Conservation (phyloP, 768 basidiomycete species). For the Phaffia tasmanica region DNA sequence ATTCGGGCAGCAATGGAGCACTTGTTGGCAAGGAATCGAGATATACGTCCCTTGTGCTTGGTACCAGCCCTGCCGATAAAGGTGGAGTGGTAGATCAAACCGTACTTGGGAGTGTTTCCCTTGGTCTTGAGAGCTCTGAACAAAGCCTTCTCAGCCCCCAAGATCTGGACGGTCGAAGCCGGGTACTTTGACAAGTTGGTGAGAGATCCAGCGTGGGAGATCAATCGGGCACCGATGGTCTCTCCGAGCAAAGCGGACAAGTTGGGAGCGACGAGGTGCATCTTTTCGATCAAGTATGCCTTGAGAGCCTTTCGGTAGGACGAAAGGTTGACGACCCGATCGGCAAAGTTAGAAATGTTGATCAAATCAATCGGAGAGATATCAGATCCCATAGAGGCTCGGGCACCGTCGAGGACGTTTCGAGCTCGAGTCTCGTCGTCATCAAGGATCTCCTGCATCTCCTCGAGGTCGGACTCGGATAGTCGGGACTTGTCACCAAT, state of each 20-base stretch:
- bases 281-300: constrained; percentile 92
- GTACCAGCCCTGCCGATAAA: constrained; percentile 93
- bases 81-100: constrained; percentile 89
- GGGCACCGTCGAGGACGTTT: constrained; percentile 87
- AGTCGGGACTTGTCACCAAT: constrained; percentile 84
- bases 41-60: constrained; percentile 99
- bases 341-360: constrained; percentile 91
- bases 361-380: constrained; percentile 91
- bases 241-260: constrained; percentile 73
- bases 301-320: constrained; percentile 87
- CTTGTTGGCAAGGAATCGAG: constrained; percentile 99
- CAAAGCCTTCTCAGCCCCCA: constrained; percentile 45
- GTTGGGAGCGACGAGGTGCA: constrained; percentile 97
- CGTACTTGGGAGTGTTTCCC: constrained; percentile 65
- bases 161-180: constrained; percentile 44
- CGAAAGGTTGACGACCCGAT: constrained; percentile 95
- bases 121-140: constrained; percentile 46
- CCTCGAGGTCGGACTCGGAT: constrained; percentile 85
- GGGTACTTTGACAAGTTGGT: constrained; percentile 44
- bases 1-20: constrained; percentile 93
- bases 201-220: constrained; percentile 46
- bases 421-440: constrained; percentile 78
- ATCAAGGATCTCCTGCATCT: constrained; percentile 82
- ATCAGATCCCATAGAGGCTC: constrained; percentile 92
- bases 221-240: constrained; percentile 61